Conservation (phyloP, 768 basidiomycete species). For the Naganishia randhawae region DNA sequence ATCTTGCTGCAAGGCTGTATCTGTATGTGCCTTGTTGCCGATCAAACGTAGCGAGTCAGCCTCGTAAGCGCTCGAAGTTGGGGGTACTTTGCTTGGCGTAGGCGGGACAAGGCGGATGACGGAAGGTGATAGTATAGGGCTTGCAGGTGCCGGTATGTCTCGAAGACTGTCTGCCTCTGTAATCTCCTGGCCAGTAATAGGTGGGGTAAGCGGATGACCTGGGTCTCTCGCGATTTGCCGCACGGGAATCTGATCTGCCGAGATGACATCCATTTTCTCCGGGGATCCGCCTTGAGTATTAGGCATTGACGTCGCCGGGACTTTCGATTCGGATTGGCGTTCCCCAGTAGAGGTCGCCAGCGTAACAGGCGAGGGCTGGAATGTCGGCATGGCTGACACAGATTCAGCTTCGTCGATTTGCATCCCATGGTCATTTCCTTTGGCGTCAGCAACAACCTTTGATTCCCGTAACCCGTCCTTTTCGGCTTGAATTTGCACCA, state of each 20-base stretch:
- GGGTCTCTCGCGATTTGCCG: not conserved
- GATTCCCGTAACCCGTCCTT: not conserved
- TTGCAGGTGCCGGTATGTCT: not conserved
- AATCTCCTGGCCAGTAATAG: not conserved
- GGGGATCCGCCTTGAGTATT: not conserved
- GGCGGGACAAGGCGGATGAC: constrained; percentile 15
- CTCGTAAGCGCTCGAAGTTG: not conserved
- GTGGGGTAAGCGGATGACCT: not conserved
- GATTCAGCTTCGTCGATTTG: not conserved
- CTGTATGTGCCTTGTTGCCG: not conserved
- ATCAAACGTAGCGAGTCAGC: not conserved
- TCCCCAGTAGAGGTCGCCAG: not conserved
- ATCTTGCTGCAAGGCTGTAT: not conserved
- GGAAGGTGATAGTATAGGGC: constrained; percentile 5
- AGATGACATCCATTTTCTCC: constrained; percentile 5
- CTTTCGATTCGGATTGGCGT: not conserved
- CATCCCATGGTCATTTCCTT: not conserved
- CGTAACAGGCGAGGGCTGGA: not conserved
- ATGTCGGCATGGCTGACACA: not conserved
- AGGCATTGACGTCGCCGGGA: not conserved
- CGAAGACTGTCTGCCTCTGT: not conserved
- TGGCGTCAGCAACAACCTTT: no score
- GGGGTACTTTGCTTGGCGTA: not conserved
- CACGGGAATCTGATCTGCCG: not conserved
- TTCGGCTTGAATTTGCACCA: not conserved